Evolutionary conservation across 495 filamentous ascomycete genomes (phyloP).

Genomic region (Penicillium cosmopolitanum): DNA sequence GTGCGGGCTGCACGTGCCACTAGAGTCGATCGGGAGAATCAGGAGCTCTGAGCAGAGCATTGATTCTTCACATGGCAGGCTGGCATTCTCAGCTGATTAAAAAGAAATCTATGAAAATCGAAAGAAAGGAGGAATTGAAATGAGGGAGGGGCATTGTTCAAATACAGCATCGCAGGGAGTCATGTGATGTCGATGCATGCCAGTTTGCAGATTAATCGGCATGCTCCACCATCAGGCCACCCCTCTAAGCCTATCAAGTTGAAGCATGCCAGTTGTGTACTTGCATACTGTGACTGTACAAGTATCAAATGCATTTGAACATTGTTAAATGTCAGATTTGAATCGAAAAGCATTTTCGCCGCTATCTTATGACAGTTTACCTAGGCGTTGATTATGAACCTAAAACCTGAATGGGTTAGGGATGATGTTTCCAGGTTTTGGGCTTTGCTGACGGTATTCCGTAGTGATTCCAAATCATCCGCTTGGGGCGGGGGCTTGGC

Average conservation of each 20-base stretch:
- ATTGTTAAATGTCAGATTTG: too few species aligned
- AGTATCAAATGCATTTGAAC: too few species aligned
- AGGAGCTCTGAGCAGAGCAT: conserved; percentile 13
- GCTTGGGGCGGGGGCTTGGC: neutral
- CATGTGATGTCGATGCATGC: neutral
- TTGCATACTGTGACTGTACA: neutral
- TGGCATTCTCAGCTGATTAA: neutral
- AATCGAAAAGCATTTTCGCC: neutral
- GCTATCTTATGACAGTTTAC: neutral
- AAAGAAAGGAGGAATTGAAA: neutral
- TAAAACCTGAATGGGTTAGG: neutral
- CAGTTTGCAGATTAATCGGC: neutral
- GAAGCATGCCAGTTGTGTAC: neutral
- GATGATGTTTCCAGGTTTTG: neutral
- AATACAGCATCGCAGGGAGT: neutral
- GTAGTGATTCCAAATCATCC: neutral
- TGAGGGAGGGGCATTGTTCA: neutral
- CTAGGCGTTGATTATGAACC: neutral
- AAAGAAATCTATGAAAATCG: neutral
- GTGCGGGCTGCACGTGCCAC: conserved; percentile 19
- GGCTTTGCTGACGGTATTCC: neutral
- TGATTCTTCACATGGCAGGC: conserved; percentile 22
- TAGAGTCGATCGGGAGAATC: conserved; percentile 20
- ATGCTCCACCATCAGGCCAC: conserved; percentile 4
- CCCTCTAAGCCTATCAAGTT: neutral